Evolutionary conservation across 225 moss, liverwort and hornwort species (phyloP).

Genomic region (Neckera pumila): DNA sequence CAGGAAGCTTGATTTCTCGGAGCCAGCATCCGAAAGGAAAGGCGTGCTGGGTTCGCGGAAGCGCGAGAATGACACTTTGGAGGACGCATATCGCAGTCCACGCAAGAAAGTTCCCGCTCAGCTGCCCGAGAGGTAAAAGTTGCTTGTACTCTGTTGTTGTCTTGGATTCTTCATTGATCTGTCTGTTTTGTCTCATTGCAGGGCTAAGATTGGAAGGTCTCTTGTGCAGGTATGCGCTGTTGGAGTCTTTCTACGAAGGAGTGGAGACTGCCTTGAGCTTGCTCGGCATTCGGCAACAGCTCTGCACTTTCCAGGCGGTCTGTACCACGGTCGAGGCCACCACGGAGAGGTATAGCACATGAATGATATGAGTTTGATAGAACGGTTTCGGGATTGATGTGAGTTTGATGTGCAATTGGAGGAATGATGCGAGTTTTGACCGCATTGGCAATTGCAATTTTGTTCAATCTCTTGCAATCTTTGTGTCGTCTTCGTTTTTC

Average conservation of each 20-base stretch:
- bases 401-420: background rate
- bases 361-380: background rate
- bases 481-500: background rate
- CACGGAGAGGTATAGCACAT: constrained; percentile 48
- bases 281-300: constrained; percentile 71
- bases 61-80: constrained; percentile 7
- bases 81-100: background rate
- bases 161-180: background rate
- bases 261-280: constrained; percentile 73
- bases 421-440: background rate
- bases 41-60: background rate
- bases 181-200: background rate
- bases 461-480: background rate
- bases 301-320: constrained; percentile 67
- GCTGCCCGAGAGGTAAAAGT: constrained; percentile 29
- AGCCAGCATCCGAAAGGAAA: background rate
- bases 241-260: constrained; percentile 80
- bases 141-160: background rate
- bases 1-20: constrained; percentile 38
- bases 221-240: constrained; percentile 27
- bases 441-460: background rate
- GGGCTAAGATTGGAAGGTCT: background rate
- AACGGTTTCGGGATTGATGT: background rate
- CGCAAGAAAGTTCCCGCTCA: constrained; percentile 1
- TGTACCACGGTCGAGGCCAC: constrained; percentile 85